phyloP scores from a whole-genome alignment of 2,329 filamentous ascomycete species.

The Pseudocercospora cruenta region DNA sequence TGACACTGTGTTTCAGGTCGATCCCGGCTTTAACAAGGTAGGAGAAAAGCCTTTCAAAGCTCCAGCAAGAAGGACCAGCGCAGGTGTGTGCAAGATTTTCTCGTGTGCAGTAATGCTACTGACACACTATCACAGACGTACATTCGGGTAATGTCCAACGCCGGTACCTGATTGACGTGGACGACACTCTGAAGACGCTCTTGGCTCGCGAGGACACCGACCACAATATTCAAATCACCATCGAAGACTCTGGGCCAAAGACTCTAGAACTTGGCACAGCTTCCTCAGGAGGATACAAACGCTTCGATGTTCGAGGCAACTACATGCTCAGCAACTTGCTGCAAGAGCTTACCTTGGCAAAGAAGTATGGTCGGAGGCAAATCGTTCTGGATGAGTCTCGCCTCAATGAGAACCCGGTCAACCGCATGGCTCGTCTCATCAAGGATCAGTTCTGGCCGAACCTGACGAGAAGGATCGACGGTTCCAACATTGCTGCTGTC shows the following conservation, averaged over 20 bases:
- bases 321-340: slow-evolving; percentile 97
- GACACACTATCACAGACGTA: slow-evolving; percentile 64
- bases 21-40: slow-evolving; percentile 26
- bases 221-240: slow-evolving; percentile 93
- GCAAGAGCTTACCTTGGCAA: slow-evolving; percentile 89
- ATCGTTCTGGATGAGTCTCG: slow-evolving; percentile 90
- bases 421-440: slow-evolving; percentile 82
- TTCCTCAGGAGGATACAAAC: slow-evolving; percentile 81
- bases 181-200: slow-evolving; percentile 77
- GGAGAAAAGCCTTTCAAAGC: slow-evolving; percentile 25
- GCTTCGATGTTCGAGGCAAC: slow-evolving; percentile 88
- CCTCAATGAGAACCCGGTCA: slow-evolving; percentile 92
- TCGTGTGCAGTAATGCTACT: background rate
- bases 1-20: slow-evolving; percentile 26
- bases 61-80: slow-evolving; percentile 36
- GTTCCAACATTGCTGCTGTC: slow-evolving; percentile 80
- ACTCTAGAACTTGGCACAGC: slow-evolving; percentile 83
- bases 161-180: slow-evolving; percentile 84
- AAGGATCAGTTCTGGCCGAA: slow-evolving; percentile 91
- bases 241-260: slow-evolving; percentile 94
- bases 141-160: slow-evolving; percentile 65
- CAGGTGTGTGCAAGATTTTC: slow-evolving; percentile 30
- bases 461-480: slow-evolving; percentile 86
- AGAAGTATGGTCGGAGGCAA: slow-evolving; percentile 85
- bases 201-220: slow-evolving; percentile 90